Evolutionary conservation across 2,329 filamentous ascomycete genomes (phyloP), one percentile per base, ranked within the genome.

Genomic region (Fusarium sp.): DNA sequence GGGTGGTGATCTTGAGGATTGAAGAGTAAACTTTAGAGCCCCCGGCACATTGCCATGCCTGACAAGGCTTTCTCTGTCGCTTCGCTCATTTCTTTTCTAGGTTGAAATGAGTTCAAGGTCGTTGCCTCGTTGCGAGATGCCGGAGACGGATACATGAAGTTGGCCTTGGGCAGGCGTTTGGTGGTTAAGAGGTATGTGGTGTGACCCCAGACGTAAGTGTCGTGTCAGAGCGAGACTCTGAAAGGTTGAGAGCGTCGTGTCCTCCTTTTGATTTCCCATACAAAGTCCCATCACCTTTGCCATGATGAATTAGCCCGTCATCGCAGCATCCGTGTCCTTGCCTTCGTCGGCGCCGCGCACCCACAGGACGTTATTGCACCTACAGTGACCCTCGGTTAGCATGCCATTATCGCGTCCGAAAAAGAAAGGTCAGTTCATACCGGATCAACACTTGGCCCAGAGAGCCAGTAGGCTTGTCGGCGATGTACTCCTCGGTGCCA

Each of bases 311-410:
- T 78, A 89, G 70, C 83, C 89, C 20, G 89, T 87, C 89, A 92
- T 91, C 74, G 86, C 88, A n/a, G 86, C 86, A 74, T 91, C 89
- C 47, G 83, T 86, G 29, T 85, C 83, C 63, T 86, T 85, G 67
- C 84, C 86, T 67, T 85, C 81, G 66, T 88, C 87, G 59, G 89
- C 89, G 62, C 86, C 87, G 74, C 89, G 88, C 77, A 98, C 96
- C 93, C 94, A 98, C 56, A 98, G 88, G n/a, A 98, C 96, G 81
- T 98, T 98, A 85, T 98, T 98, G 85, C 95, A 97, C 81, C 93
- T 94, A 75, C 6, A 29, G 31, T 47, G 27, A n/a, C 27, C 27
- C 40, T 20, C 16, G 27, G 24, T 75, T 47, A 72, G 57, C 54
- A 63, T 35, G 50, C 18, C 34, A 24, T 29, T 7, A 40, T 29